phyloP scores from a whole-genome alignment of 2,329 filamentous ascomycete genomes.

The Pestalotiopsis sp. region DNA sequence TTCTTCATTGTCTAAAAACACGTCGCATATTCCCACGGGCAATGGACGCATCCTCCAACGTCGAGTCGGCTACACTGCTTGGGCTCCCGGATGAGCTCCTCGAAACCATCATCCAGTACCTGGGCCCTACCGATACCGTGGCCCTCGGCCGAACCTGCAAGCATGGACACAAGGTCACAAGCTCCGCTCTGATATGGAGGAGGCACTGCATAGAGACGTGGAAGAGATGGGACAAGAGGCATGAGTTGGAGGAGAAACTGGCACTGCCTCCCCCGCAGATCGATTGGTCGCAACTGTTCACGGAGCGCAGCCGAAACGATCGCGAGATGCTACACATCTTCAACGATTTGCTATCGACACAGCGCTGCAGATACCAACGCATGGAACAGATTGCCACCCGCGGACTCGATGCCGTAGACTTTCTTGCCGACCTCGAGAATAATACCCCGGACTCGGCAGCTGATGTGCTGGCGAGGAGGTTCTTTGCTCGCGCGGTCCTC shows the following conservation, averaged over 20 bases:
- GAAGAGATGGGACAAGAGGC: slow-evolving; percentile 55
- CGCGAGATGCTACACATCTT: slow-evolving; percentile 41
- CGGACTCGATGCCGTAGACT: slow-evolving; percentile 66
- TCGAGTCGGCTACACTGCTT: not conserved
- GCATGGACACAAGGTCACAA: slow-evolving; percentile 51
- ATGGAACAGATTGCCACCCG: slow-evolving; percentile 56
- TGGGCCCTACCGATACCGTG: slow-evolving; percentile 25
- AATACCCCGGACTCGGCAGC: slow-evolving; percentile 50
- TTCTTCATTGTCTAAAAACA: not conserved
- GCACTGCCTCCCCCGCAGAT: slow-evolving; percentile 41
- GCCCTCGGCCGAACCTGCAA: slow-evolving; percentile 52
- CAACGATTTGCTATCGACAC: slow-evolving; percentile 54
- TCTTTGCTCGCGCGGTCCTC: slow-evolving; percentile 58
- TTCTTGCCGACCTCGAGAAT: slow-evolving; percentile 48
- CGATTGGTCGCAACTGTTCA: slow-evolving; percentile 58
- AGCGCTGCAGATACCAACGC: slow-evolving; percentile 55
- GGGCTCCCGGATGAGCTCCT: slow-evolving; percentile 65
- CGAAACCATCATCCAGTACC: slow-evolving; percentile 55
- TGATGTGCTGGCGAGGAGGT: slow-evolving; percentile 64
- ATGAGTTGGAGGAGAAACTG: slow-evolving; percentile 44
- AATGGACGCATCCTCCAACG: not conserved
- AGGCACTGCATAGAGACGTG: slow-evolving; percentile 56
- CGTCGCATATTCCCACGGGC: not conserved
- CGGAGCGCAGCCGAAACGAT: slow-evolving; percentile 38
- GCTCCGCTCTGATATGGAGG: slow-evolving; percentile 63